Evolutionary conservation across 2,329 filamentous ascomycete genomes (phyloP).

Genomic region (Ophiognomonia clavigignenti-juglandacearum): DNA sequence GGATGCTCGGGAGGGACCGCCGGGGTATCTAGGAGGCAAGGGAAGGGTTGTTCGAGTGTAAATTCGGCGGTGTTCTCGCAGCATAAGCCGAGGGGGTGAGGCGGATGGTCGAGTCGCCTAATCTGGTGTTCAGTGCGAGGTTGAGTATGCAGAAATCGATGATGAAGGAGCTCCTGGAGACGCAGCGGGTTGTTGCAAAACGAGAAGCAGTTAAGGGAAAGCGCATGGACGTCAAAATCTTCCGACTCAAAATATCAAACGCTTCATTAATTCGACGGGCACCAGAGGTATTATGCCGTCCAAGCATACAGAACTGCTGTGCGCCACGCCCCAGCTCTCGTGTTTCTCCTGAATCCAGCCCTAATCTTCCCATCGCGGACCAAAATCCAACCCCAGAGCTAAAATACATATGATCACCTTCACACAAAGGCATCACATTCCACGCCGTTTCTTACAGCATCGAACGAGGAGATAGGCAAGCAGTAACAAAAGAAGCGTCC

Average conservation of each 20-base stretch:
- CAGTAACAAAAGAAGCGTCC: not conserved
- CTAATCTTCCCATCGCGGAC: too few species aligned
- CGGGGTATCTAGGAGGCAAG: slow-evolving; percentile 11
- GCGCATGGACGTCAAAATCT: not conserved
- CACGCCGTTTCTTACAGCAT: not conserved
- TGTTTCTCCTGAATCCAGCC: too few species aligned
- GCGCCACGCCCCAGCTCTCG: too few species aligned
- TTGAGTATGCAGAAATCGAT: slow-evolving; percentile 16
- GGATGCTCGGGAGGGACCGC: slow-evolving; percentile 6
- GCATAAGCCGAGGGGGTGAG: slow-evolving; percentile 13
- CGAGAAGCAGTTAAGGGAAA: not conserved
- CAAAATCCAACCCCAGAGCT: not conserved
- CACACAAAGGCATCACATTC: not conserved
- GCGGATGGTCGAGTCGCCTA: slow-evolving; percentile 13
- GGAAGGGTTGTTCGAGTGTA: slow-evolving; percentile 16
- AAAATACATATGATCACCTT: not conserved
- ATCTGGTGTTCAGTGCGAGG: slow-evolving; percentile 13
- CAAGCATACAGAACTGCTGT: too few species aligned
- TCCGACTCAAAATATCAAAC: not conserved
- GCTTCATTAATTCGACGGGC: too few species aligned
- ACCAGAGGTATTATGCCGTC: too few species aligned
- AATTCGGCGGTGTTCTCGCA: slow-evolving; percentile 15
- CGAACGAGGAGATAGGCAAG: not conserved
- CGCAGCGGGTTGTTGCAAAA: not conserved
- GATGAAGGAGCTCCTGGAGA: slow-evolving; percentile 7